A percentile compares a stretch with the other conserved stretches of the same genome.
Evolutionary conservation across 805 yeast species (phyloP).

Genomic region (Pichia membranifaciens): DNA sequence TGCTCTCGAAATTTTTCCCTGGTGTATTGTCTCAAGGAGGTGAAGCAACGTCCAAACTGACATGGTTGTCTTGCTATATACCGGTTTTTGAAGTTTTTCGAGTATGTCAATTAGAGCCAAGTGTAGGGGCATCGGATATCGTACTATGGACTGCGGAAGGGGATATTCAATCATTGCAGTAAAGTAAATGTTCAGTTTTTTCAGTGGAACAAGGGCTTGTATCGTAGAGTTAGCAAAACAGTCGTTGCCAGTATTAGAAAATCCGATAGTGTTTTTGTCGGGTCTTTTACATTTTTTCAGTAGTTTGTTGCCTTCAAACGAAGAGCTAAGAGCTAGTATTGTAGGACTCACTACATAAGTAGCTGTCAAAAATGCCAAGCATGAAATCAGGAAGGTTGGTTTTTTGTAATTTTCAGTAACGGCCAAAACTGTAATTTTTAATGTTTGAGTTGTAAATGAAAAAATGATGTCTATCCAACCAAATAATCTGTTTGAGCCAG

Average conservation of each 20-base stretch:
- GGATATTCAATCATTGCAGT: conserved; percentile 25
- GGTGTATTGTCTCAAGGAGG: conserved; percentile 64
- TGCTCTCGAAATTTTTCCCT: conserved; percentile 65
- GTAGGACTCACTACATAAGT: conserved; percentile 3
- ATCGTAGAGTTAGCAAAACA: conserved; percentile 89
- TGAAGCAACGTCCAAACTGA: conserved; percentile 78
- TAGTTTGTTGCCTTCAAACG: not conserved
- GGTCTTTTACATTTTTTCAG: conserved; percentile 41
- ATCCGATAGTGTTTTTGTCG: conserved; percentile 74
- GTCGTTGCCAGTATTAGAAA: conserved; percentile 76
- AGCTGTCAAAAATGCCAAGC: not conserved
- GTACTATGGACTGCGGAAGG: conserved; percentile 1
- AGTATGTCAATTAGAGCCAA: conserved; percentile 47
- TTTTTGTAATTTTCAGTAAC: not conserved
- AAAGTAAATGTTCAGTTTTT: conserved; percentile 53
- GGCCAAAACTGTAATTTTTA: not conserved
- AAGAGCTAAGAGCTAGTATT: not conserved
- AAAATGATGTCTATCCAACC: not conserved
- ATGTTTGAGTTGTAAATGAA: not conserved
- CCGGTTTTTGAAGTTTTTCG: conserved; percentile 56
- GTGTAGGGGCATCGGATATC: conserved; percentile 49
- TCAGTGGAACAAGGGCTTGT: conserved; percentile 68
- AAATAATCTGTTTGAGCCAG: not conserved
- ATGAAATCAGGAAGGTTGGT: conserved; percentile 3
- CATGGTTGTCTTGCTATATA: conserved; percentile 44